Base-by-base conservation (phyloP, 2,329 filamentous ascomycete species). In the Rachicladosporium sp. region DNA sequence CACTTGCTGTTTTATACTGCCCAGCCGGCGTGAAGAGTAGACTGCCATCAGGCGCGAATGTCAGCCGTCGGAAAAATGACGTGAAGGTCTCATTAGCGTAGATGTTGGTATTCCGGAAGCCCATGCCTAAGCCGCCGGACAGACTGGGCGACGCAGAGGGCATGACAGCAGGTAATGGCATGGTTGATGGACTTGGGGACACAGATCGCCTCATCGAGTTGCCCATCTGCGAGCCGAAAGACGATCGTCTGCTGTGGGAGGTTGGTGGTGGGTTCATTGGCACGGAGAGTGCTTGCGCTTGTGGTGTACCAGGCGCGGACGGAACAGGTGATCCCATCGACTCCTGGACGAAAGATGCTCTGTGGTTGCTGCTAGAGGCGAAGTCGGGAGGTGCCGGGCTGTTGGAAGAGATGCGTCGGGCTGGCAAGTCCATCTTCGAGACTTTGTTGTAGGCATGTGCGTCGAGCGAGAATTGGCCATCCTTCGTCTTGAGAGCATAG, bases 41-140 rank as follows among this genome's bases (percentile, higher is more conserved):
- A 57, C 88, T 94, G 19, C 91, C 91, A 56, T 98, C 93, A 0
- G 91, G 89, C 1, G 93, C 87, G 57, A 98, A 98, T 0, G 89
- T 88, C 36, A 98, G 68, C 35, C 91, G 78, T 38, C 91, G 75
- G 66, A 98, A 98, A 65, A 98, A 98, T 0, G 91, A 96, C 0
- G 89, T 95, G 43, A 96, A 74, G 0, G 89, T 95, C 63, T 98
- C 91, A 53, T 95, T 96, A 34, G 87, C 87, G 58, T 98, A 98
- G 34, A 98, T 79, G 50, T 79, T 87, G 32, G 87, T 79, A 52
- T 94, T 95, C 56, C 80, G 85, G 38, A 85, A 74, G 7, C 80
- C 80, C 42, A 45, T 38, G 51, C 23, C 74, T 69, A 47, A 59
- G 23, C 71, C 65, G 42, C 74, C 73, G 11, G 78, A 75, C 6